Evolutionary conservation across 1,284 basidiomycete species (phyloP).

Genomic region (Athelia sp.): DNA sequence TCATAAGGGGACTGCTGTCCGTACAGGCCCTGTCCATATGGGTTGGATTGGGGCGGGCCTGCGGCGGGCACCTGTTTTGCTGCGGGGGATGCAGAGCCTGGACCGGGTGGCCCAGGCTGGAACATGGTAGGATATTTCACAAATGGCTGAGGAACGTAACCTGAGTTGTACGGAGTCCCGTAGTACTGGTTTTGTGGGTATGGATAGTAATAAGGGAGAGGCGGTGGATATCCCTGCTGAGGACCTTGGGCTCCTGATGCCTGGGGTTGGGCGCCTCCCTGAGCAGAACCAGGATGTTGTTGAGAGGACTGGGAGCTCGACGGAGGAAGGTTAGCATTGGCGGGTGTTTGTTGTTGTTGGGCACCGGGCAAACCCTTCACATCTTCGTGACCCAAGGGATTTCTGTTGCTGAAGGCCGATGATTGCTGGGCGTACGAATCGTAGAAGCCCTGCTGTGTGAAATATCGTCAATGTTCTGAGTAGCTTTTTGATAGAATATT

Average conservation of each 20-base stretch:
- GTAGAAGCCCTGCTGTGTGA: slow-evolving; percentile 57
- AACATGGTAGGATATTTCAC: slow-evolving; percentile 74
- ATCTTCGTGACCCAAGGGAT: slow-evolving; percentile 65
- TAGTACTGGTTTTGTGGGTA: slow-evolving; percentile 75
- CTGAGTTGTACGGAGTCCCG: slow-evolving; percentile 64
- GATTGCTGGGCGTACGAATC: slow-evolving; percentile 59
- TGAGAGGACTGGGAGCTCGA: slow-evolving; percentile 47
- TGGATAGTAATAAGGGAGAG: slow-evolving; percentile 61
- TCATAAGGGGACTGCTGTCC: slow-evolving; percentile 59
- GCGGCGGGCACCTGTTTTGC: slow-evolving; percentile 55
- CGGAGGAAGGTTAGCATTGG: slow-evolving; percentile 45
- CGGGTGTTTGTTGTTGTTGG: slow-evolving; percentile 52
- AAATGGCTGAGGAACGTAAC: slow-evolving; percentile 66
- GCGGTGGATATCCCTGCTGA: slow-evolving; percentile 57
- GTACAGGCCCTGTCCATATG: slow-evolving; percentile 59
- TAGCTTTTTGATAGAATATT: no score
- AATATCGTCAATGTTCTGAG: slow-evolving; percentile 3
- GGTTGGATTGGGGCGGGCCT: slow-evolving; percentile 51
- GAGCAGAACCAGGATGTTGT: slow-evolving; percentile 38
- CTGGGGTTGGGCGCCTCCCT: slow-evolving; percentile 45
- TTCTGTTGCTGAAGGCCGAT: slow-evolving; percentile 54
- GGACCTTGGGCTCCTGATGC: slow-evolving; percentile 53
- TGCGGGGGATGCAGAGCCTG: slow-evolving; percentile 55
- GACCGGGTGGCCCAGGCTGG: slow-evolving; percentile 60
- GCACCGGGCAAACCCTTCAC: slow-evolving; percentile 58